Conservation (phyloP, 169 alveolate genomes). For the Cryptosporidium parvum region DNA sequence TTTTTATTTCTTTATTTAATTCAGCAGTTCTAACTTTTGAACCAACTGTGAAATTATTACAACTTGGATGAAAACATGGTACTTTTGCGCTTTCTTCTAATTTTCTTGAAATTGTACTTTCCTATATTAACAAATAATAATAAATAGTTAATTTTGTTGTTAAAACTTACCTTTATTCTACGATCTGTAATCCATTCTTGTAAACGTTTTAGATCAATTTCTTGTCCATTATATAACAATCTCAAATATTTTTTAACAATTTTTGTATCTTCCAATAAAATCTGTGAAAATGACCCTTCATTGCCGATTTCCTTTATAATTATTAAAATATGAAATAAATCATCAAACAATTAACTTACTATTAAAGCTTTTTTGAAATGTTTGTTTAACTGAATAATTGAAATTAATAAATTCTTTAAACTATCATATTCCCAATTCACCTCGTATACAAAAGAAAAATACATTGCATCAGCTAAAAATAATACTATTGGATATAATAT, state of each 20-base stretch:
- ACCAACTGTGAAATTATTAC: conserved; percentile 63
- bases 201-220: conserved; percentile 31
- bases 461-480: conserved; percentile 43
- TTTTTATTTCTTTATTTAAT: not conserved
- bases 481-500: conserved; percentile 42
- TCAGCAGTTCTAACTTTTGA: conserved; percentile 32
- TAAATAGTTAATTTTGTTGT: not conserved
- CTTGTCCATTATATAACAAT: conserved; percentile 24
- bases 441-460: conserved; percentile 68
- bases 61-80: conserved; percentile 72
- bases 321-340: not conserved
- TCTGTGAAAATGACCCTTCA: conserved; percentile 19
- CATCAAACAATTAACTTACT: conserved; percentile 23
- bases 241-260: conserved; percentile 32
- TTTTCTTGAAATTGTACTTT: conserved; percentile 48
- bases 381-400: conserved; percentile 17
- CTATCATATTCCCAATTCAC: conserved; percentile 32
- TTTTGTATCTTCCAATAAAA: conserved; percentile 58
- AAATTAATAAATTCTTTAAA: conserved; percentile 40
- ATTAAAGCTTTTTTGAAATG: conserved; percentile 68
- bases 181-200: conserved; percentile 76
- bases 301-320: conserved; percentile 48
- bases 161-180: conserved; percentile 56
- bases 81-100: conserved; percentile 65
- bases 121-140: conserved; percentile 15